Base-by-base conservation (phyloP, 2,329 filamentous ascomycete genomes). In the Alternaria atra region DNA sequence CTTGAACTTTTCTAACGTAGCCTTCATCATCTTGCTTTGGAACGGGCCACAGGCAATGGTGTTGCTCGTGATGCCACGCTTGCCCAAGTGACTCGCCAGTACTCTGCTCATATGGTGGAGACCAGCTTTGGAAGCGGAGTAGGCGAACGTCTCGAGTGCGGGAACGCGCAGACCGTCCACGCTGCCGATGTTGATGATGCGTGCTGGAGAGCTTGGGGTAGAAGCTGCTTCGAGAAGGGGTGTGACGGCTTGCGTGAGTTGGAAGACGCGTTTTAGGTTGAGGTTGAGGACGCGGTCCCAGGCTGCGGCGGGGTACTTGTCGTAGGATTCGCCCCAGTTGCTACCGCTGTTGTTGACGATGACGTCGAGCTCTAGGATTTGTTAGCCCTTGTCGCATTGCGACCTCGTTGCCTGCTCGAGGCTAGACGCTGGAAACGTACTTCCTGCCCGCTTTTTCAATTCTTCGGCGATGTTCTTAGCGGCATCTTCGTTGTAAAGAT, bases 41-140 rank as follows among this genome's bases (percentile, higher is more conserved):
- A 90, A 91, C 3, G 90, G 90, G 3, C 90, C 90, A 62, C 90
- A 92, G 6, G 90, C 90, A 57, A 93, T 79, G 4, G 88, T 87
- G 73, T 93, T 93, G 64, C 83, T 85, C 27, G 88, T 90, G 60
- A 91, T 84, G 54, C 85, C 82, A 43, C 85, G 71, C 58, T 84
- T 85, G 0, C 88, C 89, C 34, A 91, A 77, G 69, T 89, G 89
- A 37, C 82, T 80, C 0, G 89, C 87, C 10, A 91, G 78, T 73
- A 91, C 89, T 56, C 88, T 82, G 34, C 84, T 88, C 55, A 91
- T 77, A 67, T 91, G 89, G 63, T 87, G 84, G 2, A 89, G 80
- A 0, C 89, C 89, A 0, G 84, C 89, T 77, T 91, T 91, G 63
- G 79, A 83, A 0, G 87, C 84, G 34, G 80, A 83, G 79, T 90